Conservation (phyloP, 1,139 yeast genomes). For the Hyphopichia pseudoburtonii region DNA sequence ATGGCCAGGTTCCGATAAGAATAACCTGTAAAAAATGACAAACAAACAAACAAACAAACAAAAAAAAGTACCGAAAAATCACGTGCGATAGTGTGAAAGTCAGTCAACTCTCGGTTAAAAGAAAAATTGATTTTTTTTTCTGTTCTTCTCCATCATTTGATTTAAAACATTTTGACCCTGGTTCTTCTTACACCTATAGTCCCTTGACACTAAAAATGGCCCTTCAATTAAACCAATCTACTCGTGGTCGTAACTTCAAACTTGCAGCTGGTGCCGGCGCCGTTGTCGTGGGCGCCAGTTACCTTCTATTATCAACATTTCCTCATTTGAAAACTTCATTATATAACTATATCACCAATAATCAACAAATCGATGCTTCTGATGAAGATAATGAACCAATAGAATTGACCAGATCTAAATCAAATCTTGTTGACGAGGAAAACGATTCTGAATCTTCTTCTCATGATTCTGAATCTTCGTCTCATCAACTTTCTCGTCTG, state of each 20-base stretch:
- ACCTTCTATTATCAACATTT: slow-evolving; percentile 47
- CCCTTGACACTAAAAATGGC: slow-evolving; percentile 9
- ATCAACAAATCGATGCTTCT: slow-evolving; percentile 13
- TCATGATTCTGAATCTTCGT: no score
- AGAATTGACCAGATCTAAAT: slow-evolving; percentile 15
- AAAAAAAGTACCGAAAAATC: no score
- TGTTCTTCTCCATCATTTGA: no score
- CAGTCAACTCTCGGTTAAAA: no score
- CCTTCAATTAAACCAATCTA: slow-evolving; percentile 9
- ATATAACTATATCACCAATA: slow-evolving; percentile 23
- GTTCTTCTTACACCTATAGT: no score
- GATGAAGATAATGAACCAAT: slow-evolving; percentile 22
- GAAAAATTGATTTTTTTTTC: no score
- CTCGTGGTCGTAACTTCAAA: slow-evolving; percentile 12
- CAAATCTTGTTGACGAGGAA: slow-evolving; percentile 6
- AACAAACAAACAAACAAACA: no score
- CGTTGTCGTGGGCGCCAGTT: slow-evolving; percentile 44
- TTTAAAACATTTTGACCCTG: not conserved
- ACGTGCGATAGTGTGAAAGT: no score
- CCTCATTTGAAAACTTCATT: slow-evolving; percentile 46
- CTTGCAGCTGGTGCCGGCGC: slow-evolving; percentile 36
- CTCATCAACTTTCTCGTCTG: not conserved
- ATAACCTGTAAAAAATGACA: no score
- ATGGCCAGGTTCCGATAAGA: no score
- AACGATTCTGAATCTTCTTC: not conserved